Conservation (phyloP, 1,284 basidiomycete species). For the Malassezia japonica region DNA sequence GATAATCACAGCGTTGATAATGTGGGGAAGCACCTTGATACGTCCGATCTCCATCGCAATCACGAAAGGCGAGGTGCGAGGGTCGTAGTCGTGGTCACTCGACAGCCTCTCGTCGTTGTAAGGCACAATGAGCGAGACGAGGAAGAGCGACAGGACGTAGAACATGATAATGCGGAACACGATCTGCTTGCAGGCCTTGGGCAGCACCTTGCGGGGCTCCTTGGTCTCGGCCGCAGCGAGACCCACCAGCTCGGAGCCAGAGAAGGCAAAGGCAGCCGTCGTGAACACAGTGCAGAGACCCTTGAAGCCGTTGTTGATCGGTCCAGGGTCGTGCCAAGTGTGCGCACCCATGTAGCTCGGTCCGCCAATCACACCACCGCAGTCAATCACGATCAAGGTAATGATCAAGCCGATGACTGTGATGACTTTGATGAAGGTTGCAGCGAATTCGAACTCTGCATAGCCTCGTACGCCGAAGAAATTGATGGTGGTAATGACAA, state of each 20-base stretch:
- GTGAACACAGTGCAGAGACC: conserved; percentile 43
- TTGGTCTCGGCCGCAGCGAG: conserved; percentile 57
- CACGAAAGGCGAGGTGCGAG: conserved; percentile 52
- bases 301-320: conserved; percentile 46
- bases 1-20: conserved; percentile 52
- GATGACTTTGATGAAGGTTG: conserved; percentile 40
- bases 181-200: conserved; percentile 52
- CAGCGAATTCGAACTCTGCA: conserved; percentile 40
- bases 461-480: conserved; percentile 46
- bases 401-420: conserved; percentile 44
- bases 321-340: conserved; percentile 37
- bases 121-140: conserved; percentile 56
- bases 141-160: conserved; percentile 55
- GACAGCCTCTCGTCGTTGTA: conserved; percentile 33
- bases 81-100: conserved; percentile 42
- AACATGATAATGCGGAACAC: conserved; percentile 52
- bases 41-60: conserved; percentile 50
- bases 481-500: conserved; percentile 37
- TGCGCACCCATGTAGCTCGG: conserved; percentile 28
- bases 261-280: conserved; percentile 41
- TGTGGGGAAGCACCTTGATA: conserved; percentile 50
- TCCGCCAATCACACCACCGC: conserved; percentile 33
- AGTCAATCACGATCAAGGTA: conserved; percentile 34
- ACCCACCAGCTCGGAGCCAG: conserved; percentile 57
- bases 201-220: conserved; percentile 52